Evolutionary conservation across 2,329 filamentous ascomycete genomes (phyloP), one percentile per base, ranked within the genome.

Genomic region (Hymenoscyphus occultus): DNA sequence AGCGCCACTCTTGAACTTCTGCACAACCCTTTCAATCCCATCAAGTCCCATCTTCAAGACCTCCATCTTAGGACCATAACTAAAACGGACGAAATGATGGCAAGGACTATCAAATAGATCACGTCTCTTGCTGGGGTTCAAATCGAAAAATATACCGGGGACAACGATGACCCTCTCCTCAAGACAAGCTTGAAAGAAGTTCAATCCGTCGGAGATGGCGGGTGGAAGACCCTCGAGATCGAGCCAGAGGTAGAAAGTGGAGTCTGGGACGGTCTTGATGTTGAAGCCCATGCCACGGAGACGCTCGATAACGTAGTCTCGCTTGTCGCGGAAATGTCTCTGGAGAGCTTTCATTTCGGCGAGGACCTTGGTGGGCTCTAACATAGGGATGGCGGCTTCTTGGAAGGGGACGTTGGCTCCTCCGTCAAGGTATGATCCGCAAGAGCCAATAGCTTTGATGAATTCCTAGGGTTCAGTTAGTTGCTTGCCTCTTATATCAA

Each of bases 111-210:
- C 94, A 71, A 98, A 98, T 71, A 98, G 79, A 77, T 98, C 94
- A 76, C 94, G 85, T 70, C 94, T 85, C 77, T 92, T 90, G 42
- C 90, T 90, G 3, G 94, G 94, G 80, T 98, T 98, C 69, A 98
- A 80, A 74, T 98, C 94, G 77, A 98, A 98, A 84, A 98, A 98
- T 78, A 98, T 98, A 66, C 94, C 94, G 0, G 94, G 94, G 4
- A 98, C 94, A 19, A 97, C 93, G 74, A 97, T 97, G 71, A 96
- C 92, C 83, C 96, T 96, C 82, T 97, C 93, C 74, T 91, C 87
- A 56, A 98, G 81, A 75, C 95, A 95, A 39, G 93, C 93, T 77
- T 95, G 88, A 86, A 98, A 97, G 84, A 98, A 98, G 81, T 96
- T 97, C 74, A 98, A 82, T 9, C 94, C 94, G 76, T 98, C 94